Evolutionary conservation across 2,329 filamentous ascomycete species (phyloP).

Genomic region (Thelonectria olida): DNA sequence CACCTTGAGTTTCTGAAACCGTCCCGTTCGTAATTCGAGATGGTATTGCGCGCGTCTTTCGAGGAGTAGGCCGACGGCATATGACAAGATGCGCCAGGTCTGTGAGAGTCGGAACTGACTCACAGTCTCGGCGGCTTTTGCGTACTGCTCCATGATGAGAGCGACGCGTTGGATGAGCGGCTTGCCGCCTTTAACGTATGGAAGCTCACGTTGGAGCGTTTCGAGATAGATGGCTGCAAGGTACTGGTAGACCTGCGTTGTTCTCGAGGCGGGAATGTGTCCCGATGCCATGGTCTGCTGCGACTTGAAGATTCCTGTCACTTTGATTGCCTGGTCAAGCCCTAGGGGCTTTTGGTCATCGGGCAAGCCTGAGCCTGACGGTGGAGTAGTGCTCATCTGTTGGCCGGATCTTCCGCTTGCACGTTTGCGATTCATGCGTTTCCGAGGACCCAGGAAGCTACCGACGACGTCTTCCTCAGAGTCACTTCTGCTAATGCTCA

Average conservation of each 20-base stretch:
- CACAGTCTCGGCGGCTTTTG: conserved; percentile 64
- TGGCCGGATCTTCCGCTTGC: conserved; percentile 54
- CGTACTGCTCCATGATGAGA: conserved; percentile 64
- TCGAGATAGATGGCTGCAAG: conserved; percentile 66
- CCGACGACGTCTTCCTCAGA: conserved; percentile 72
- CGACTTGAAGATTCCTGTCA: conserved; percentile 65
- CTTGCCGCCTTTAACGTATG: conserved; percentile 47
- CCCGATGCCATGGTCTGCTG: conserved; percentile 72
- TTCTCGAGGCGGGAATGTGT: conserved; percentile 61
- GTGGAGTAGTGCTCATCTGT: conserved; percentile 64
- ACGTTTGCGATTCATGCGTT: conserved; percentile 51
- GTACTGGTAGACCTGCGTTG: conserved; percentile 63
- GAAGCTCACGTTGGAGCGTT: conserved; percentile 60
- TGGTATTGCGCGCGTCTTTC: conserved; percentile 66
- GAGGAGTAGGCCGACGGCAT: conserved; percentile 64
- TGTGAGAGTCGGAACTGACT: conserved; percentile 69
- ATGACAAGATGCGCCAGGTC: conserved; percentile 70
- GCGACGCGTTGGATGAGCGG: conserved; percentile 58
- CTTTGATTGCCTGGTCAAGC: conserved; percentile 66
- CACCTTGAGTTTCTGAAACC: conserved; percentile 46
- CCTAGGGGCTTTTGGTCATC: conserved; percentile 55
- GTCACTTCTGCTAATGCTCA: conserved; percentile 69
- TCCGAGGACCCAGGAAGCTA: conserved; percentile 64
- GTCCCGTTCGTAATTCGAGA: conserved; percentile 57
- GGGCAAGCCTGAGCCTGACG: conserved; percentile 47